Evolutionary conservation across 768 basidiomycete species (phyloP), one percentile per base, ranked within the genome.

Genomic region (Pleurotus tuber-regium): DNA sequence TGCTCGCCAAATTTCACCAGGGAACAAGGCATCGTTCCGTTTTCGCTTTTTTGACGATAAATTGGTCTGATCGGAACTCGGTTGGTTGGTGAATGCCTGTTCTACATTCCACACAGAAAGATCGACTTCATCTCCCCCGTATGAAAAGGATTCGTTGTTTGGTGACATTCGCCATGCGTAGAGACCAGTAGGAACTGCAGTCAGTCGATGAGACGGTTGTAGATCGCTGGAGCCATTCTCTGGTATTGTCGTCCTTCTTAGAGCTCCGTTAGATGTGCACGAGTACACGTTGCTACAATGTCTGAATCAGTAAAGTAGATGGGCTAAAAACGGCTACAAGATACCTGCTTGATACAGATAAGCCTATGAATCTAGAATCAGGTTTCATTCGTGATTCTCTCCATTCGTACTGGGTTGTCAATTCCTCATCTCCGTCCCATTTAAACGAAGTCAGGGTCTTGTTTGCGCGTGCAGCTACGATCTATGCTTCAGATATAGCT

Each of bases 101-200:
- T 91, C 86, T 5, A 79, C 76, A 60, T 87, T 72, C 92, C 92
- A 94, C 2, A 92, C 61, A 1, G 90, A 92, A 2, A 89, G 64
- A 51, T 92, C 88, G 14, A 94, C 89, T 66, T 94, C 92, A 55
- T 92, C 84, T 2, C 92, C 92, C 10, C 86, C 92, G 55, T 92
- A 93, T 2, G 84, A 78, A 69, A 94, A 92, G 0, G 76, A 77
- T 29, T 73, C 63, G 2, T 68, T 69, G 52, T 78, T 70, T 14
- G 69, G 61, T 1, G 83, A 79, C 19, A 89, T 60, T 26, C 75
- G 74, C 86, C 89, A 90, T 49, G 79, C 81, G 40, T 67, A 70
- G n/a, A 93, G 72, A 18, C 87, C 82, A 53, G 77, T 82, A 2
- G 90, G 89, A 40, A 92, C 75, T 7, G 70, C 71, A 5, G 75